Conservation (phyloP, 1,139 yeast species). For the Pichia norvegensis region DNA sequence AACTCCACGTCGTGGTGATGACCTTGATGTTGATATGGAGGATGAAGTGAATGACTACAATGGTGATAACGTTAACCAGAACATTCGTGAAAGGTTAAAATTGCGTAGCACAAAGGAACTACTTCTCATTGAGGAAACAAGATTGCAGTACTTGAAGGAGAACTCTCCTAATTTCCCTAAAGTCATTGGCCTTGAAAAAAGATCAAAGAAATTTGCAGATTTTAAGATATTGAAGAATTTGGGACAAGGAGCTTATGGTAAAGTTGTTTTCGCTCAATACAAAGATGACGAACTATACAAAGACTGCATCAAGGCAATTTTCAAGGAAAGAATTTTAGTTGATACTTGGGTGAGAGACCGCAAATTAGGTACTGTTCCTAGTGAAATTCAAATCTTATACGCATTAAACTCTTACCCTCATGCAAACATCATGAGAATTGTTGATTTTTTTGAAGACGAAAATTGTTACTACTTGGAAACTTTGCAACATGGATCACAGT, state of each 20-base stretch:
- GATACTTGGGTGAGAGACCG: constrained; percentile 97
- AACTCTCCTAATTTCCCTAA: constrained; percentile 40
- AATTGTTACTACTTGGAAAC: constrained; percentile 85
- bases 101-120: constrained; percentile 7
- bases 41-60: not conserved
- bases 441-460: constrained; percentile 89
- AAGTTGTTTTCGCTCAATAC: constrained; percentile 74
- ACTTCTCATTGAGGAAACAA: constrained; percentile 27
- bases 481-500: constrained; percentile 64
- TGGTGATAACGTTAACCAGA: not conserved
- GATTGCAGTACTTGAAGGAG: constrained; percentile 27
- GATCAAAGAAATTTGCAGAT: constrained; percentile 63
- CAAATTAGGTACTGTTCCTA: constrained; percentile 83
- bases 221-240: constrained; percentile 64
- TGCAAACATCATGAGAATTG: constrained; percentile 73
- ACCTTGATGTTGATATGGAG: not conserved
- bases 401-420: constrained; percentile 69
- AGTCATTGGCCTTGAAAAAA: constrained; percentile 49
- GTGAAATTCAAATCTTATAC: constrained; percentile 89
- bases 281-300: constrained; percentile 53
- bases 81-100: not conserved
- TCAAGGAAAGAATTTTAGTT: constrained; percentile 84
- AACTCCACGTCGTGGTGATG: constrained; percentile 4
- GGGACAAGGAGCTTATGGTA: constrained; percentile 97
- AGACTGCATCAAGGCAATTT: constrained; percentile 80